These are phyloP conservation scores for Pseudogymnoascus sp. DNA, from an alignment of 2,329 filamentous ascomycete species.

Conservation along the genomic window DNA sequence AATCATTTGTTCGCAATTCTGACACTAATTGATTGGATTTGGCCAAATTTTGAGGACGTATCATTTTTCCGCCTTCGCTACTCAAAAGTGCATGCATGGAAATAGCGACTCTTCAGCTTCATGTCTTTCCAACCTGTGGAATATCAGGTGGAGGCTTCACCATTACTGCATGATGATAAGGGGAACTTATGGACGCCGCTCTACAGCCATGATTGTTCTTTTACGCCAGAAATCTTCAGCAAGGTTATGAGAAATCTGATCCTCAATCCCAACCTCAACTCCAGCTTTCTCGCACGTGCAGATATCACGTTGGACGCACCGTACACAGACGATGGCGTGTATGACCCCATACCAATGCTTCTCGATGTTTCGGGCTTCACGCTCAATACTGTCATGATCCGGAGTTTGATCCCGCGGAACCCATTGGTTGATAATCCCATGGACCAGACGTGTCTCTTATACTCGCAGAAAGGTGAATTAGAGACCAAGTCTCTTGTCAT, in stretches of 20 bases:
- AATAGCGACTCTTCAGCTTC: not conserved
- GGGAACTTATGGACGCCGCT: conserved; percentile 46
- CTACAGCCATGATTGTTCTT: conserved; percentile 51
- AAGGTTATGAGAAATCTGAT: conserved; percentile 68
- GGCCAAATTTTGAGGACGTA: not conserved
- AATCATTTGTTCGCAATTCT: not conserved
- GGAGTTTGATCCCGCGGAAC: conserved; percentile 77
- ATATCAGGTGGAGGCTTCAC: conserved; percentile 28
- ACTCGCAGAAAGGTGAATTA: conserved; percentile 33
- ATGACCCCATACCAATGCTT: conserved; percentile 31
- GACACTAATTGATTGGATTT: not conserved
- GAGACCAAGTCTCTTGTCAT: conserved; percentile 52
- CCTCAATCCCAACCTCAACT: conserved; percentile 73
- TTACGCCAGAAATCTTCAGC: conserved; percentile 55
- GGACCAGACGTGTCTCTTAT: conserved; percentile 77
- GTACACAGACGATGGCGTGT: conserved; percentile 27
- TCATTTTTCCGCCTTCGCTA: not conserved
- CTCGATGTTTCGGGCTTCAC: conserved; percentile 40
- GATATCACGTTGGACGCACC: conserved; percentile 58
- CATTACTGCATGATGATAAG: conserved; percentile 31
- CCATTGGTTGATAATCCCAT: conserved; percentile 65
- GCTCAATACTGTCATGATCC: conserved; percentile 59
- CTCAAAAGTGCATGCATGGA: not conserved
- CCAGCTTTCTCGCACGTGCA: conserved; percentile 69
- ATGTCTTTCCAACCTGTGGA: conserved; percentile 34